Evolutionary conservation across 225 moss, liverwort and hornwort species (phyloP).

Genomic region (Pseudoscleropodium purum): DNA sequence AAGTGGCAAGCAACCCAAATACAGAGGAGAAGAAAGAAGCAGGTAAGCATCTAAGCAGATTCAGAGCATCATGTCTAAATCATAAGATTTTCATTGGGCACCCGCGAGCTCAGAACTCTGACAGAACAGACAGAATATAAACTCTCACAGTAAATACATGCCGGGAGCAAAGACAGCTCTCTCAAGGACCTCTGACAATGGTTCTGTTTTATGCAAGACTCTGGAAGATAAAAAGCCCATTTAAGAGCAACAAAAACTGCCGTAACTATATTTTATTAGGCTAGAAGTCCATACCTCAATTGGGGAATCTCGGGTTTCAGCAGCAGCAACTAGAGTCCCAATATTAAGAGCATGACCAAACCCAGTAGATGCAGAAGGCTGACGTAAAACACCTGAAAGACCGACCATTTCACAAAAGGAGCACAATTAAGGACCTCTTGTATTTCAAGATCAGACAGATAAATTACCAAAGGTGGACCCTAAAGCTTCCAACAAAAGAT

Average conservation of each 20-base stretch:
- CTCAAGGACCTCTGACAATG: background rate
- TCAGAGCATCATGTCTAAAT: background rate
- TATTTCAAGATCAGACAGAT: background rate
- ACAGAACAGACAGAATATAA: background rate
- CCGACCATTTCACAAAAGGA: background rate
- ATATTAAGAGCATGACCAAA: conserved; percentile 99
- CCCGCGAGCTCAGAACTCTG: background rate
- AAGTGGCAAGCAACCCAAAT: background rate
- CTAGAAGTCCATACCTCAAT: conserved; percentile 51
- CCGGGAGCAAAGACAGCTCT: background rate
- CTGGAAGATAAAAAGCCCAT: background rate
- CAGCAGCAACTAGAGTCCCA: conserved; percentile 93
- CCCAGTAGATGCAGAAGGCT: conserved; percentile 49
- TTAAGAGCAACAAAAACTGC: background rate
- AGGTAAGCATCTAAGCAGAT: background rate
- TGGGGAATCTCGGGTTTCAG: conserved; percentile 84
- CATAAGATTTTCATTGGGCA: background rate
- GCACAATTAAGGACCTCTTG: background rate
- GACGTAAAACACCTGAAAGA: conserved; percentile 32
- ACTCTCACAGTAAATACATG: background rate
- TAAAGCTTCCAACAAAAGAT: background rate
- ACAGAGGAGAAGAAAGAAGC: background rate
- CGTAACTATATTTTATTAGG: background rate
- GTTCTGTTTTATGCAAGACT: background rate
- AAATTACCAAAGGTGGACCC: background rate